These are phyloP conservation scores for Termitomyces eurrhizus DNA, from an alignment of 768 basidiomycete species.

Conservation along the genomic window DNA sequence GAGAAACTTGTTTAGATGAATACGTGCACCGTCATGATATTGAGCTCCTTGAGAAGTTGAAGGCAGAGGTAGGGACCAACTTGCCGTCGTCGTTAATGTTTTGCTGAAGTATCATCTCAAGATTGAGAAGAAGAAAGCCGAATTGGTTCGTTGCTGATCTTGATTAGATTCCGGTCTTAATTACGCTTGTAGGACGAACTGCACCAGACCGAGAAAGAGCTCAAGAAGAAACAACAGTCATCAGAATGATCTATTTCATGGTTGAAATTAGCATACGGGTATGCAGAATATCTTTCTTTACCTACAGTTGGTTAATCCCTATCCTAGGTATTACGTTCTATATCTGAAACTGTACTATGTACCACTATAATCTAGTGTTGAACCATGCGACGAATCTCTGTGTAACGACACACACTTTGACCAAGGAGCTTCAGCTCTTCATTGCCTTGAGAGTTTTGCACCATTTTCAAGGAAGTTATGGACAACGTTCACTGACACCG, in stretches of 20 bases:
- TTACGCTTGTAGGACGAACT: slow-evolving; percentile 19
- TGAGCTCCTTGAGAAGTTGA: slow-evolving; percentile 56
- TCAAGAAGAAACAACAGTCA: slow-evolving; percentile 20
- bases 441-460: neutral
- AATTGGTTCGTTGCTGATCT: slow-evolving; percentile 25
- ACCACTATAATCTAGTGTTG: neutral
- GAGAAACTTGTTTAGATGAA: slow-evolving; percentile 41
- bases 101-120: slow-evolving; percentile 8
- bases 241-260: neutral
- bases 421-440: neutral
- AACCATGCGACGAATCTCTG: neutral
- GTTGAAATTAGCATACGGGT: neutral
- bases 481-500: neutral
- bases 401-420: neutral
- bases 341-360: neutral
- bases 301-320: neutral
- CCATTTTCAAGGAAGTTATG: neutral
- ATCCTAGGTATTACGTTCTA: neutral
- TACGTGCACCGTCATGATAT: slow-evolving; percentile 58
- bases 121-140: slow-evolving; percentile 32
- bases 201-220: slow-evolving; percentile 19
- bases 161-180: neutral
- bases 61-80: slow-evolving; percentile 39
- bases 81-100: neutral
- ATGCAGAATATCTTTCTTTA: neutral